Conservation (phyloP, 306 rosid genomes). For the Fragaria ananassa region DNA sequence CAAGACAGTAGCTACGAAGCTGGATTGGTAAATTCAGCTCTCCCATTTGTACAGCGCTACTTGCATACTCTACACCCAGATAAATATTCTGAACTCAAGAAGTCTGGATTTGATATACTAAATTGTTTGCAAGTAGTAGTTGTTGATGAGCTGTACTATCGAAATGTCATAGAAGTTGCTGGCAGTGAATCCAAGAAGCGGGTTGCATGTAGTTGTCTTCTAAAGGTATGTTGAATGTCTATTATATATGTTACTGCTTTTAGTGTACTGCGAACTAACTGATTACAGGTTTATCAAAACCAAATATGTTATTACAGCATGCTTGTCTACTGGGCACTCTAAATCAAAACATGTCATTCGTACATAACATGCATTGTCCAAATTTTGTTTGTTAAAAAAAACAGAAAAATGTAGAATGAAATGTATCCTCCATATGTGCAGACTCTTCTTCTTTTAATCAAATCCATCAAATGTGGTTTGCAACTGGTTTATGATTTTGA, state of each 20-base stretch:
- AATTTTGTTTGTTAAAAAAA: neutral
- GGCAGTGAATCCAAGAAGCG: conserved; percentile 47
- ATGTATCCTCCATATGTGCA: neutral
- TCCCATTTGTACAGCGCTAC: conserved; percentile 93
- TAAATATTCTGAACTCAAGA: conserved; percentile 62
- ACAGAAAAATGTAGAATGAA: neutral
- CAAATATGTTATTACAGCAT: neutral
- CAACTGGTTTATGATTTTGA: neutral
- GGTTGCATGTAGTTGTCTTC: conserved; percentile 64
- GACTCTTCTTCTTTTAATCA: neutral
- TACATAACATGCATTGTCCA: neutral
- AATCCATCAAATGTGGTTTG: neutral
- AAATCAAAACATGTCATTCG: neutral
- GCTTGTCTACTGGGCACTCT: neutral
- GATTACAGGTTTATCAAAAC: neutral
- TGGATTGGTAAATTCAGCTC: conserved; percentile 69
- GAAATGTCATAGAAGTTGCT: conserved; percentile 57
- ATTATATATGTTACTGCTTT: neutral
- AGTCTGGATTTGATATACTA: conserved; percentile 52
- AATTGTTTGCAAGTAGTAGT: conserved; percentile 54
- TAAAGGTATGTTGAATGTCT: conserved; percentile 47
- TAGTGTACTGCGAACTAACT: conserved; percentile 3
- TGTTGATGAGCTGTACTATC: conserved; percentile 73
- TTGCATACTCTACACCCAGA: conserved; percentile 48
- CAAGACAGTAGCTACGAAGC: conserved; percentile 49